A percentile compares a stretch with the other conserved stretches of the same genome.
phyloP scores from a whole-genome alignment of 345 rosid genomes.

The Lepidium aucheri region DNA sequence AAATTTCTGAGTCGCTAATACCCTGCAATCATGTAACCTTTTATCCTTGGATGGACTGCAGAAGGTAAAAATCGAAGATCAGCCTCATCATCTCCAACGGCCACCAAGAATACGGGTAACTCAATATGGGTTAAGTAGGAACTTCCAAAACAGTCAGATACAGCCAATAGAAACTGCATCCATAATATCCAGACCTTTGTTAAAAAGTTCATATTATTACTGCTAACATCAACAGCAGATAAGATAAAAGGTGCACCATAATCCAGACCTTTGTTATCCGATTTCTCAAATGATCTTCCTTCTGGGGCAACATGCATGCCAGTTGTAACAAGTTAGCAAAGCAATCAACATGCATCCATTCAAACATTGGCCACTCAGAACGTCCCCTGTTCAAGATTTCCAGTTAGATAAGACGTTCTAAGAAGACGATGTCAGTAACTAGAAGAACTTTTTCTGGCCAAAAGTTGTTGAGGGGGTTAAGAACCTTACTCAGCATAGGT shows the following conservation, averaged over 20 bases:
- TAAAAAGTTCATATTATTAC: not conserved
- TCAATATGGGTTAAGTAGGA: conserved; percentile 69
- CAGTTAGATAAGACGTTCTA: not conserved
- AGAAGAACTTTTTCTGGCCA: not conserved
- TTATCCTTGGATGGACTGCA: conserved; percentile 48
- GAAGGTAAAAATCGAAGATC: conserved; percentile 64
- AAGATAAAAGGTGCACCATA: conserved; percentile 9
- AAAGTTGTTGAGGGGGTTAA: conserved; percentile 3
- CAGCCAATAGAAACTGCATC: conserved; percentile 74
- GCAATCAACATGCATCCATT: conserved; percentile 93
- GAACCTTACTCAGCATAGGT: conserved; percentile 58
- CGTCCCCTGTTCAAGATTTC: conserved; percentile 45
- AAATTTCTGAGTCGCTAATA: conserved; percentile 1
- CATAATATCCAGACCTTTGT: too few species aligned
- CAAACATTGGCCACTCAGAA: conserved; percentile 82
- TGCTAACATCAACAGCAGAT: not conserved
- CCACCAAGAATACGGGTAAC: conserved; percentile 81
- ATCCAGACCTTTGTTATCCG: conserved; percentile 62
- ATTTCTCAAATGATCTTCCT: conserved; percentile 83
- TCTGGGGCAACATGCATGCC: conserved; percentile 72
- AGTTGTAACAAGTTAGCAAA: conserved; percentile 72
- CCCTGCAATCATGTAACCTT: conserved; percentile 38
- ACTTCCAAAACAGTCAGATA: conserved; percentile 62
- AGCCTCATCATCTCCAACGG: conserved; percentile 80
- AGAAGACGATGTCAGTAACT: not conserved